These are phyloP conservation scores for Leccinum angustisporum DNA, from an alignment of 1,284 basidiomycete genomes.

Conservation along the genomic window DNA sequence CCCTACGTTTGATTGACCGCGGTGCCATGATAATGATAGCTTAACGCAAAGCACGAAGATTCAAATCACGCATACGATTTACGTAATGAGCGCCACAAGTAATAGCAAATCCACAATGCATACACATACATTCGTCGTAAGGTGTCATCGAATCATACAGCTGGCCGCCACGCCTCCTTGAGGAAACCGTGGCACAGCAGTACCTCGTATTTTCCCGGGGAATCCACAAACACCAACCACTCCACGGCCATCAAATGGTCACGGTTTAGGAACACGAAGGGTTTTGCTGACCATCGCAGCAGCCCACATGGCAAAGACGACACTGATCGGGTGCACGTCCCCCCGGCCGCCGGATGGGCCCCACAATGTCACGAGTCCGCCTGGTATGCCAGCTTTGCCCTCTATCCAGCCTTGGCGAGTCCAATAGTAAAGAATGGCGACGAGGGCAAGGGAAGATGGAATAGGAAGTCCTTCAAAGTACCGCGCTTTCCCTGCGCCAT, in stretches of 20 bases:
- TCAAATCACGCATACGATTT: conserved; percentile 33
- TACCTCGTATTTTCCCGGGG: conserved; percentile 5
- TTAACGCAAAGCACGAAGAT: background rate
- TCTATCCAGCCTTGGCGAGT: conserved; percentile 82
- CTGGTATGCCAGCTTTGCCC: conserved; percentile 73
- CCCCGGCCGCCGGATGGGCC: conserved; percentile 70
- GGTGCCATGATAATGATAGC: conserved; percentile 8
- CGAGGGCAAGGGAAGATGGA: conserved; percentile 85
- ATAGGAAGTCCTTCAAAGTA: conserved; percentile 99
- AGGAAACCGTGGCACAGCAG: background rate
- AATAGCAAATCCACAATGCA: conserved; percentile 33
- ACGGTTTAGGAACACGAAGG: conserved; percentile 77
- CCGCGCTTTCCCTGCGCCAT: conserved; percentile 81
- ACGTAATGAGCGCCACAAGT: background rate
- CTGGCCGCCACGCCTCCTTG: background rate
- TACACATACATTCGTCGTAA: conserved; percentile 19
- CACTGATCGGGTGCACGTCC: conserved; percentile 75
- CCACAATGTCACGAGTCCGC: conserved; percentile 73
- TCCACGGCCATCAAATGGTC: conserved; percentile 15
- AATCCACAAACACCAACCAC: background rate
- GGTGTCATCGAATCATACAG: conserved; percentile 10
- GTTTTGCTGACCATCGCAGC: conserved; percentile 97
- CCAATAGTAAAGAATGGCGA: conserved; percentile 82
- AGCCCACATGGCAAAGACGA: conserved; percentile 81
- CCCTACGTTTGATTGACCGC: background rate